Conservation (phyloP, 2,329 filamentous ascomycete species). For the Lasiodiplodia hormozganensis region DNA sequence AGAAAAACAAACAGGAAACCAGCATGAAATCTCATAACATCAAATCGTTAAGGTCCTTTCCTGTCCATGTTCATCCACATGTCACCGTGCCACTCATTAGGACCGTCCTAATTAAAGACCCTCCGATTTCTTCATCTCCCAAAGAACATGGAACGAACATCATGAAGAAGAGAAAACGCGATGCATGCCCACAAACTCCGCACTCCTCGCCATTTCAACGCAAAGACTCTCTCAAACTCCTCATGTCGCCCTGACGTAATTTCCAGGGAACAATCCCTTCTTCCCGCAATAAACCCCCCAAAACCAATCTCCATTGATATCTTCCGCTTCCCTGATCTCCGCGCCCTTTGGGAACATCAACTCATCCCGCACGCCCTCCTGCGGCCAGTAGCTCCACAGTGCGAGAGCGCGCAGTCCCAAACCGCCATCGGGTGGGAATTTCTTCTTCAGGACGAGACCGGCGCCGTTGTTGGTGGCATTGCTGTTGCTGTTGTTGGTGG, state of each 20-base stretch:
- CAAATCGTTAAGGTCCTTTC: background rate
- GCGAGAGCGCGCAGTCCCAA: slow-evolving; percentile 69
- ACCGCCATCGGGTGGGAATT: slow-evolving; percentile 79
- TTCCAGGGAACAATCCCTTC: slow-evolving; percentile 80
- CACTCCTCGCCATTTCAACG: too few relatives aligned
- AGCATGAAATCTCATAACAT: background rate
- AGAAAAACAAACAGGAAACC: background rate
- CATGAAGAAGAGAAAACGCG: background rate
- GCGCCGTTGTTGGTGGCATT: background rate
- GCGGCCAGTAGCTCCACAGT: slow-evolving; percentile 80
- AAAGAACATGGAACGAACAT: background rate
- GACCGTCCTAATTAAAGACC: background rate
- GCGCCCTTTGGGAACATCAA: slow-evolving; percentile 83
- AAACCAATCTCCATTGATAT: slow-evolving; percentile 91
- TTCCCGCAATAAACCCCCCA: slow-evolving; percentile 84
- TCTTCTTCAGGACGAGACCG: slow-evolving; percentile 24
- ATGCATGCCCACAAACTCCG: too few relatives aligned
- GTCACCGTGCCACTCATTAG: background rate
- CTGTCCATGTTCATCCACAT: background rate
- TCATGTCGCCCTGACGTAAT: slow-evolving; percentile 67
- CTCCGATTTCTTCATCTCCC: too few relatives aligned
- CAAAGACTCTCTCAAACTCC: too few relatives aligned
- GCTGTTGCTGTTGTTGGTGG: background rate
- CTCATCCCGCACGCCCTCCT: slow-evolving; percentile 71
- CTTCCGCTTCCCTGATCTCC: slow-evolving; percentile 81